A percentile compares a stretch with the other conserved stretches of the same genome.
Conservation (phyloP, 148 eudicot genomes). For the Bassia scoparia region DNA sequence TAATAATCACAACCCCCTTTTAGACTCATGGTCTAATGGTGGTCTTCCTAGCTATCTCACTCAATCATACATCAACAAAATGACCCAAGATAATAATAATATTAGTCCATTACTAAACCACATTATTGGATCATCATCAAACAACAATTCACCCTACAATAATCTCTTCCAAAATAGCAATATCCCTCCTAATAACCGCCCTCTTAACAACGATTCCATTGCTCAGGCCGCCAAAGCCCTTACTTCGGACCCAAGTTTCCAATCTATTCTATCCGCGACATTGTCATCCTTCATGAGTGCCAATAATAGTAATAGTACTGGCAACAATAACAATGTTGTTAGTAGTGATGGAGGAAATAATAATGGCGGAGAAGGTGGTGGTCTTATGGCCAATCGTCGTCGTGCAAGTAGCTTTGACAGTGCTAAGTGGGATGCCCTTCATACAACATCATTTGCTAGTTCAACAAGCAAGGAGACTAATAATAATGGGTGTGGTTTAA, state of each 20-base stretch:
- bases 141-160: conserved; percentile 7
- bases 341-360: too few relatives aligned
- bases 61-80: conserved; percentile 31
- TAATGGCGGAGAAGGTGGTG: too few relatives aligned
- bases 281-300: conserved; percentile 54
- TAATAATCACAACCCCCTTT: conserved; percentile 27
- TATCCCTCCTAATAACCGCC: conserved; percentile 27
- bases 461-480: conserved; percentile 26
- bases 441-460: conserved; percentile 32
- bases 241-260: conserved; percentile 81
- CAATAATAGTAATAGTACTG: conserved; percentile 18
- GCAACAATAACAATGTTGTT: background rate
- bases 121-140: conserved; percentile 30
- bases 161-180: too few relatives aligned
- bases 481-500: conserved; percentile 39
- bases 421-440: conserved; percentile 36
- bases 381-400: too few relatives aligned
- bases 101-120: conserved; percentile 27
- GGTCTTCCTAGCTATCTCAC: conserved; percentile 30
- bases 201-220: conserved; percentile 32
- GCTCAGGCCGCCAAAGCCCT: conserved; percentile 83
- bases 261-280: conserved; percentile 63
- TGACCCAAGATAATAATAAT: conserved; percentile 6
- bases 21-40: conserved; percentile 45
- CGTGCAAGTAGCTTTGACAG: too few relatives aligned